A percentile compares a stretch with the other conserved stretches of the same genome.
These are phyloP conservation scores for Cruciata laevipes DNA, from an alignment of 257 asterid genomes.

Conservation along the genomic window DNA sequence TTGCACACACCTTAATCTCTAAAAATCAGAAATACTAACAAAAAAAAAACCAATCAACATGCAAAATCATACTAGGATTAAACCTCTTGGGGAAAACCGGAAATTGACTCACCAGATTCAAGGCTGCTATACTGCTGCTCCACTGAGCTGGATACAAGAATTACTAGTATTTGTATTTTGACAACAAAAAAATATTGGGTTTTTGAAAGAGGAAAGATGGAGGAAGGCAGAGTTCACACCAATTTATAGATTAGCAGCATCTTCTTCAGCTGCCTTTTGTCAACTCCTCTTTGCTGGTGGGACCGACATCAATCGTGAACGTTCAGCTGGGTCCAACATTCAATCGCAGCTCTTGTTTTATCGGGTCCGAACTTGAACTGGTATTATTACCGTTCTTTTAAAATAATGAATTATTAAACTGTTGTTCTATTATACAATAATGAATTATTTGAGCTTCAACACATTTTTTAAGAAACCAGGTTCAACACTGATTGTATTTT, in stretches of 20 bases:
- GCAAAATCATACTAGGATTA: neutral
- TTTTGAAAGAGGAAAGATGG: neutral
- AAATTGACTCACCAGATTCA: conserved; percentile 11
- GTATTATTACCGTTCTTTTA: no score
- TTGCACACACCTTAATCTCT: neutral
- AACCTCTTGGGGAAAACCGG: neutral
- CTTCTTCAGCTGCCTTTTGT: conserved; percentile 3
- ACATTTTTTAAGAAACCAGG: no score
- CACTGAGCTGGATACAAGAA: conserved; percentile 4
- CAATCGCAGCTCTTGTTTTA: conserved; percentile 3
- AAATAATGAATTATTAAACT: no score
- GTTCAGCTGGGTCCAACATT: neutral
- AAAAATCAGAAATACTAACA: neutral
- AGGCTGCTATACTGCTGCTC: conserved; percentile 1
- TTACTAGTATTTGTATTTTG: neutral
- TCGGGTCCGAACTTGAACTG: neutral
- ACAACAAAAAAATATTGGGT: neutral
- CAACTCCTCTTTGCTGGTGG: conserved; percentile 8
- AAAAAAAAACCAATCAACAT: neutral
- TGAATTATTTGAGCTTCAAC: no score
- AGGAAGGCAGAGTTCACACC: neutral
- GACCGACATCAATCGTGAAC: neutral
- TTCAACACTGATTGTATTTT: no score
- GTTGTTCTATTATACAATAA: no score
- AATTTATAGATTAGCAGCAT: neutral